Base-by-base conservation (phyloP, 2,329 filamentous ascomycete species). In the Aspergillus chevalieri region DNA sequence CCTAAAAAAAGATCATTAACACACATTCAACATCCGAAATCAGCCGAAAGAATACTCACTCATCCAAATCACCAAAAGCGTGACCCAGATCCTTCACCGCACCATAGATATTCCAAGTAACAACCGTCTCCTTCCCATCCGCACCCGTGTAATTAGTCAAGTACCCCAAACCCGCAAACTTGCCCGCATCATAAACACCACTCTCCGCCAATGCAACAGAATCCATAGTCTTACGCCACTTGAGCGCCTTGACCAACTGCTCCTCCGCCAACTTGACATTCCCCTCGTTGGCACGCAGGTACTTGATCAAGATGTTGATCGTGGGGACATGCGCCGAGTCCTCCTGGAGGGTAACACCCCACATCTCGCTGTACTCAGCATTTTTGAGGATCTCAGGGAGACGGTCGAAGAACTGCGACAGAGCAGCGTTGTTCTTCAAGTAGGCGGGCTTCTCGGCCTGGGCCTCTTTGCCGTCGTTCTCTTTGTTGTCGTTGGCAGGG, bases 31-130 rank as follows among this genome's bases (percentile, higher is more conserved):
- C 9, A 42, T 41, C n/a, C 14, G 34, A 45, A 19, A 43, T 19
- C 5, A 17, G 9, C 26, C 15, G 28, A 42, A 46, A 43, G 26
- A 48, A 47, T 22, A 77, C 85, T 67, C 73, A 95, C 89, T 87
- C 86, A 22, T 90, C 78, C 5, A 90, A 73, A 62, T 93, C 79
- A 3, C 87, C 88, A 74, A 96, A 96, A 0, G 89, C 94, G 50
- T 78, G 76, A 56, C 87, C 81, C 53, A 89, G 83, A 59, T 89
- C 81, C 78, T 93, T 93, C 54, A 91, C 87, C 34, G 83, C 82
- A 12, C 91, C 91, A 65, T 97, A 96, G 63, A 96, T 84, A 68
- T 96, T 96, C 86, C 91, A 96, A 2, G 88, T 93, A 44, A 91
- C 84, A 49, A 95, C 69, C 60, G 81, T 66, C 48, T 73, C 65